These are phyloP conservation scores for Dactylellina drechsleri DNA, from an alignment of 2,329 filamentous ascomycete genomes.

Conservation along the genomic window DNA sequence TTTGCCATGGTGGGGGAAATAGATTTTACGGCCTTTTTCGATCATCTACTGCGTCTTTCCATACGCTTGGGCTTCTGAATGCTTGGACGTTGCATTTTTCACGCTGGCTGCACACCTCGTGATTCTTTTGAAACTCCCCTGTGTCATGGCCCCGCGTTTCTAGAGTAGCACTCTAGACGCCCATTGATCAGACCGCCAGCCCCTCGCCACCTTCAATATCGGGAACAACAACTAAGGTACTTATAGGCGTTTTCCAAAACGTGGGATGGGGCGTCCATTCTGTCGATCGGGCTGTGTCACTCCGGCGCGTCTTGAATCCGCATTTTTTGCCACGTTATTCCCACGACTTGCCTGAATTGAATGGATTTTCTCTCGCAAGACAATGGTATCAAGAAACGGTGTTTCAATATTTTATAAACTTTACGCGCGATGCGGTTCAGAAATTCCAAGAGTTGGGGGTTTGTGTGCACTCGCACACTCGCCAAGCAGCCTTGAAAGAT, in stretches of 20 bases:
- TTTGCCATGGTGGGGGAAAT: constrained; percentile 29
- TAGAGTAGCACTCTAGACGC: background rate
- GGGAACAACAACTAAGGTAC: background rate
- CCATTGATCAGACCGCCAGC: constrained; percentile 13
- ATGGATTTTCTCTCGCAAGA: constrained; percentile 26
- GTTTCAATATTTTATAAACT: constrained; percentile 1
- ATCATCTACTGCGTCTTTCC: too few species aligned
- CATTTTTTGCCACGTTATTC: constrained; percentile 8
- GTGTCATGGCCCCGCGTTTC: constrained; percentile 14
- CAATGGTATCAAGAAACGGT: constrained; percentile 3
- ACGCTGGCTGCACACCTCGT: background rate
- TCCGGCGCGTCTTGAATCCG: background rate
- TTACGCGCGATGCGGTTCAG: constrained; percentile 10
- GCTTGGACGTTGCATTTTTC: background rate
- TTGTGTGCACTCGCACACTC: background rate
- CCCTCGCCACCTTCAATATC: background rate
- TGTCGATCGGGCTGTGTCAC: constrained; percentile 23
- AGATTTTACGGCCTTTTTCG: constrained; percentile 11
- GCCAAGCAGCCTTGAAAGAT: constrained; percentile 1
- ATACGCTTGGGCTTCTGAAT: background rate
- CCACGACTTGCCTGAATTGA: constrained; percentile 3
- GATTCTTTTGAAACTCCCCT: background rate
- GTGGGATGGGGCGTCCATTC: constrained; percentile 29
- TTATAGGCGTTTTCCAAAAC: constrained; percentile 28
- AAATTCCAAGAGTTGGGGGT: constrained; percentile 3